Conservation (phyloP, 306 rosid genomes). For the Myrica gale region DNA sequence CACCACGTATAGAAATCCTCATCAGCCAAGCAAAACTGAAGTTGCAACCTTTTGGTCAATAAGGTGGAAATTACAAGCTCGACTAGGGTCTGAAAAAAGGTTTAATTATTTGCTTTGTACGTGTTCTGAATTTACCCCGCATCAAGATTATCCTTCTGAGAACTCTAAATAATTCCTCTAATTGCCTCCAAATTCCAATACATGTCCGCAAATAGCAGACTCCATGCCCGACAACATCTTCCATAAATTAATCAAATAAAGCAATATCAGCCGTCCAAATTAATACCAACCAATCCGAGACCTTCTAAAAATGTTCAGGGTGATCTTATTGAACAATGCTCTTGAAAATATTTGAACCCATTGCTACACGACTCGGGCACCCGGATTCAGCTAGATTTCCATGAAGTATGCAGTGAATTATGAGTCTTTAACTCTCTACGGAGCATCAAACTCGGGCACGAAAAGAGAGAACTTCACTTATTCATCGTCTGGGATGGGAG, state of each 20-base stretch:
- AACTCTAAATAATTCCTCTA: background rate
- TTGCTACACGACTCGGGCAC: background rate
- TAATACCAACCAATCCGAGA: background rate
- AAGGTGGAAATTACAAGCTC: background rate
- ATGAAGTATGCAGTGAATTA: background rate
- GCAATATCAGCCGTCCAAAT: background rate
- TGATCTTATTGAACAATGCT: background rate
- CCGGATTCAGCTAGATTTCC: background rate
- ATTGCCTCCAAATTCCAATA: background rate
- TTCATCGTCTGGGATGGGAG: background rate
- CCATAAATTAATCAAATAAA: background rate
- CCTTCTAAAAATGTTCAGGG: constrained; percentile 1
- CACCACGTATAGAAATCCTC: background rate
- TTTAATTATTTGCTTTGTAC: background rate
- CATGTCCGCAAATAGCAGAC: background rate
- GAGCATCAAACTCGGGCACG: background rate
- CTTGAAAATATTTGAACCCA: background rate
- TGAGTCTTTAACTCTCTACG: background rate
- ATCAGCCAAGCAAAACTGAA: background rate
- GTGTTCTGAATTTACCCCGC: background rate
- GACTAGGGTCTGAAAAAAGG: background rate
- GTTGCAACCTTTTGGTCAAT: background rate
- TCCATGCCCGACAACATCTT: background rate
- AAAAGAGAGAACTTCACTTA: background rate
- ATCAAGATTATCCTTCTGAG: background rate